Evolutionary conservation across 441 rosid genomes (phyloP).

Genomic region (Erysimum pusillum): DNA sequence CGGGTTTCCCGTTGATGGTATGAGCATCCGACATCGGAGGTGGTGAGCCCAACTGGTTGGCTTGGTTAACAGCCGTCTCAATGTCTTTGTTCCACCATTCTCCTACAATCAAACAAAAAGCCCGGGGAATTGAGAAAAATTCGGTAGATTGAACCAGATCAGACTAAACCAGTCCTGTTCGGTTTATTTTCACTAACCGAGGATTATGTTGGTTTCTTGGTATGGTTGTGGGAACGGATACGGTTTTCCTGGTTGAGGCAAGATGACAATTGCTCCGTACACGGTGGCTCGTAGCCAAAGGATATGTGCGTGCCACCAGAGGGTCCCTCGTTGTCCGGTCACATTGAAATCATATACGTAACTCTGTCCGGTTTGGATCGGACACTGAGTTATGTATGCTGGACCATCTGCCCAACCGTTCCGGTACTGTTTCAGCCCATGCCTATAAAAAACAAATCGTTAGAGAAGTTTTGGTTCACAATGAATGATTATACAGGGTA

Average conservation of each 20-base stretch:
- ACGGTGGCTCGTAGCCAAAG: conserved; percentile 65
- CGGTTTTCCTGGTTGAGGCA: conserved; percentile 53
- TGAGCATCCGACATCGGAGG: conserved; percentile 67
- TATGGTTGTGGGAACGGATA: conserved; percentile 67
- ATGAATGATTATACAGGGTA: conserved; percentile 4
- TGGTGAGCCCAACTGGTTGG: conserved; percentile 54
- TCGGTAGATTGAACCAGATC: background rate
- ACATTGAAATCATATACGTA: conserved; percentile 62
- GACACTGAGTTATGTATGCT: conserved; percentile 69
- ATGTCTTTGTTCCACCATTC: conserved; percentile 69
- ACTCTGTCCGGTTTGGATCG: conserved; percentile 63
- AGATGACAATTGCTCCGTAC: conserved; percentile 63
- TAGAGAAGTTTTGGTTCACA: background rate
- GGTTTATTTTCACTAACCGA: conserved; percentile 44
- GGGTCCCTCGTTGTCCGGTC: conserved; percentile 71
- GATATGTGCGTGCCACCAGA: conserved; percentile 63
- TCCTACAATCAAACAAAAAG: conserved; percentile 42
- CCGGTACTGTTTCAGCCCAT: conserved; percentile 56
- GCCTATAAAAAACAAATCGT: conserved; percentile 39
- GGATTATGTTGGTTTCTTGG: conserved; percentile 55
- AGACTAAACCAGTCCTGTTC: background rate
- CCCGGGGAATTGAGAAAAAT: background rate
- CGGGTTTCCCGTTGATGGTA: conserved; percentile 66
- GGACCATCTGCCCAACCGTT: conserved; percentile 64
- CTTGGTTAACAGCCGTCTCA: conserved; percentile 61